These are phyloP conservation scores for Penicillium decumbens DNA, from an alignment of 2,329 filamentous ascomycete species.

Conservation along the genomic window DNA sequence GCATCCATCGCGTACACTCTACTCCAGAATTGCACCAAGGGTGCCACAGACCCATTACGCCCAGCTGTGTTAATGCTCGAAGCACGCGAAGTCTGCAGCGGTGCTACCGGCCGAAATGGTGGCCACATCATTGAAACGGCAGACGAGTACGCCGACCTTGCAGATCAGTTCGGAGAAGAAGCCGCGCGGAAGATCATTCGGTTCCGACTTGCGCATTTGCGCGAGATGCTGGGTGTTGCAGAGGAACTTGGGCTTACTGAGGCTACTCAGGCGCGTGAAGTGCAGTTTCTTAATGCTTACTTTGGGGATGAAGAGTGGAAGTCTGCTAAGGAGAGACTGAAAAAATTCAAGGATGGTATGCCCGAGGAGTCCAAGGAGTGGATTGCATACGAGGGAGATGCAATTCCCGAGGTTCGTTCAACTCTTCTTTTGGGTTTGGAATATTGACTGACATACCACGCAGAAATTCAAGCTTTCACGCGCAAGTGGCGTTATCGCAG, in stretches of 20 bases:
- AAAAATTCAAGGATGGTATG: constrained; percentile 25
- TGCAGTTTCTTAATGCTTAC: constrained; percentile 27
- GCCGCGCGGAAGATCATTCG: constrained; percentile 18
- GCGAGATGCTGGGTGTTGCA: constrained; percentile 19
- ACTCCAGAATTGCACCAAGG: constrained; percentile 10
- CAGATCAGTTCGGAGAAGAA: constrained; percentile 16
- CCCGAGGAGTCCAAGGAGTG: constrained; percentile 27
- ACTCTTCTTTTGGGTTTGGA: background rate
- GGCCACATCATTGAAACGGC: constrained; percentile 30
- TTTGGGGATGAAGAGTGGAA: constrained; percentile 26
- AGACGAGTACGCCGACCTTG: constrained; percentile 22
- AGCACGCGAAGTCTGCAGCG: constrained; percentile 30
- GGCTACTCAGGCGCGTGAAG: constrained; percentile 24
- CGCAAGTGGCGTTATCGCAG: constrained; percentile 24
- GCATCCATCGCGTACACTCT: constrained; percentile 25
- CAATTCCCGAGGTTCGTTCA: constrained; percentile 20
- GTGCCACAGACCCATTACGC: background rate
- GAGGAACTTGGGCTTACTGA: constrained; percentile 20
- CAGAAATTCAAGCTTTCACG: constrained; percentile 23
- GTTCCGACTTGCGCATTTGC: constrained; percentile 25
- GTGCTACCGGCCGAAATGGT: constrained; percentile 34
- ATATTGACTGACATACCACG: background rate
- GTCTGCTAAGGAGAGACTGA: constrained; percentile 16
- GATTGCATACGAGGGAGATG: constrained; percentile 19
- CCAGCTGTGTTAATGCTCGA: constrained; percentile 28